Base-by-base conservation (phyloP, 352 stramenopile genomes). In the Globisporangium canariense region DNA sequence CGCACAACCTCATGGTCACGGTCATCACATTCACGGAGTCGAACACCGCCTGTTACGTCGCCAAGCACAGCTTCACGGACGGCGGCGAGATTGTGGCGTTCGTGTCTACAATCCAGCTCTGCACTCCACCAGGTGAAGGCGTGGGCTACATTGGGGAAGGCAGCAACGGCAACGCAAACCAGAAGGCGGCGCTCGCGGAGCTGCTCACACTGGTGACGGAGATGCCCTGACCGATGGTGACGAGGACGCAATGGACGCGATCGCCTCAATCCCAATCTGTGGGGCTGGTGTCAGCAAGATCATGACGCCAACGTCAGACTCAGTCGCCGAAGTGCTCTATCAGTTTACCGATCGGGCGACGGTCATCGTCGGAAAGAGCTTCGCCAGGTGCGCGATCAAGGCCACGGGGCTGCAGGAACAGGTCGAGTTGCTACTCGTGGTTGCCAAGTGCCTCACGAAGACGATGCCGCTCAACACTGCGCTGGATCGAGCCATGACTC, bases 21-120 rank as follows among this genome's bases (percentile, higher is more conserved):
- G 74, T 88, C 73, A 82, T 90, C 76, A 90, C 81, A 4, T 90
- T 89, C 68, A 90, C 79, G 0, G 81, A 89, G 63, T 65, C 70
- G 49, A 47, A 57, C 20, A 68, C 66, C 14, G 76, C 72, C 34
- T 90, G 79, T 60, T 89, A 75, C 64, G 69, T 89, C 57, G 86
- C 81, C 43, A 77, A 72, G 56, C 60, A 89, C 63, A 84, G 75
- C 60, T 89, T 90, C 75, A 73, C 68, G 0, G 69, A 86, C 16
- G 81, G 77, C 22, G 59, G 62, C 0, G 72, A 75, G 22, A 79
- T 74, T 8, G 68, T 61, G 4, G 13, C 40, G 25, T 89, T 84
- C 55, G 75, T 87, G 56, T 52, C 62, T 3, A 68, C 59, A 0
- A 75, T 88, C 55, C 49, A 64, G 40, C 73, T 90, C 5, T 87